Evolutionary conservation across 2,329 filamentous ascomycete genomes (phyloP).

Genomic region (Didymosphaeria variabile): DNA sequence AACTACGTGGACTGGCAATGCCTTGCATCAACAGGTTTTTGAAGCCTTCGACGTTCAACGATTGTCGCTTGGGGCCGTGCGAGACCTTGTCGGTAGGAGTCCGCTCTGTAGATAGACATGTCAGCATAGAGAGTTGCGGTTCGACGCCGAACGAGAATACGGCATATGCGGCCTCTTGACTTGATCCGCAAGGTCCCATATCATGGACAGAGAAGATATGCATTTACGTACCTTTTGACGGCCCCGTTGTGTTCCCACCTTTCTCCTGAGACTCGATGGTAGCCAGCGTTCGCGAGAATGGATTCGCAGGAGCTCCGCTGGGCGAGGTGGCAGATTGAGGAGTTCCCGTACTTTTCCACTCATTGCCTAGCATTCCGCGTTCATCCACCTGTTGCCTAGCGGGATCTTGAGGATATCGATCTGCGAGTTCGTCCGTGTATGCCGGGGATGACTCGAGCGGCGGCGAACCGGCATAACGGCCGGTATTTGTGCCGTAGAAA

Average conservation of each 20-base stretch:
- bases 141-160: neutral
- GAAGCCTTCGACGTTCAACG: constrained; percentile 81
- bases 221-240: constrained; percentile 23
- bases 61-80: constrained; percentile 47
- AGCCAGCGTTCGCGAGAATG: constrained; percentile 51
- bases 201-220: neutral
- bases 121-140: constrained; percentile 3
- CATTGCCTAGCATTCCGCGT: constrained; percentile 34
- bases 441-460: constrained; percentile 27
- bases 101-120: constrained; percentile 31
- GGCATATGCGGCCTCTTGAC: neutral
- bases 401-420: constrained; percentile 23
- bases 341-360: constrained; percentile 29
- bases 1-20: constrained; percentile 56
- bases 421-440: constrained; percentile 30
- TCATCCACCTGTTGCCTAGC: constrained; percentile 35
- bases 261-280: constrained; percentile 44
- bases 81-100: constrained; percentile 33
- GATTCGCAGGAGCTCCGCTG: constrained; percentile 43
- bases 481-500: constrained; percentile 25
- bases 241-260: constrained; percentile 26
- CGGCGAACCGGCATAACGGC: constrained; percentile 28
- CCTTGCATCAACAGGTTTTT: constrained; percentile 79
- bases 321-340: constrained; percentile 26
- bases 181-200: neutral